phyloP scores from a whole-genome alignment of 805 yeast species.

The Candida palmyrensis region DNA sequence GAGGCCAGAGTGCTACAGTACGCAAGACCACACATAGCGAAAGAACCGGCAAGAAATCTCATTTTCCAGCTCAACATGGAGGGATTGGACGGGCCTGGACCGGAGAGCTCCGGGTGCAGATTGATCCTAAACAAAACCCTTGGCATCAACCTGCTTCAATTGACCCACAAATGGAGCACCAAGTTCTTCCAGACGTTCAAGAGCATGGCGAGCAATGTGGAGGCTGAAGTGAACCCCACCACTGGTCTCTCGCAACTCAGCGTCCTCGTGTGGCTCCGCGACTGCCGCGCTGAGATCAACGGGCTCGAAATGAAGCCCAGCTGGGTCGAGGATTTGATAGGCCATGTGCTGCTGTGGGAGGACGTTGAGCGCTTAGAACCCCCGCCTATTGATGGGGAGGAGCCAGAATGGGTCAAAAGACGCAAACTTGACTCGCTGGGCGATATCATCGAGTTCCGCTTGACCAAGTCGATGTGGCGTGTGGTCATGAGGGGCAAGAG shows the following conservation, averaged over 20 bases:
- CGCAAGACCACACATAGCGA: slow-evolving; percentile 26
- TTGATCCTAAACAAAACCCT: slow-evolving; percentile 25
- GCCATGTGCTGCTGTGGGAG: no score
- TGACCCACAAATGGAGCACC: slow-evolving; percentile 18
- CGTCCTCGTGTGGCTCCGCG: slow-evolving; percentile 20
- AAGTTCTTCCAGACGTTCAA: slow-evolving; percentile 22
- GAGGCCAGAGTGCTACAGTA: slow-evolving; percentile 23
- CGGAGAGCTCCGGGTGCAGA: slow-evolving; percentile 22
- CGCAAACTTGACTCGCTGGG: slow-evolving; percentile 15
- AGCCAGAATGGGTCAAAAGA: slow-evolving; percentile 6
- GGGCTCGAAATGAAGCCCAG: slow-evolving; percentile 27
- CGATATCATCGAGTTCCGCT: slow-evolving; percentile 38
- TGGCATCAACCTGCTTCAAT: slow-evolving; percentile 19
- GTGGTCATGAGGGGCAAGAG: slow-evolving; percentile 18
- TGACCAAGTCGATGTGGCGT: slow-evolving; percentile 42
- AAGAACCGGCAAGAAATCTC: slow-evolving; percentile 28
- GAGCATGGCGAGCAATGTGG: slow-evolving; percentile 8
- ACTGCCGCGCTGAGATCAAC: slow-evolving; percentile 27
- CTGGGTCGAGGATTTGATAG: slow-evolving; percentile 30
- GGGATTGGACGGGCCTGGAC: slow-evolving; percentile 5
- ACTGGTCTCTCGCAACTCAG: slow-evolving; percentile 14
- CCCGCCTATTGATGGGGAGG: neutral
- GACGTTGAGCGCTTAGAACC: slow-evolving; percentile 5
- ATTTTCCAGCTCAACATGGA: slow-evolving; percentile 26
- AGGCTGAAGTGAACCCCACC: slow-evolving; percentile 12